Percentiles rank a stretch among this genome's conserved stretches.
Conservation (phyloP, 495 filamentous ascomycete genomes). For the Hypoxylon fuscum region DNA sequence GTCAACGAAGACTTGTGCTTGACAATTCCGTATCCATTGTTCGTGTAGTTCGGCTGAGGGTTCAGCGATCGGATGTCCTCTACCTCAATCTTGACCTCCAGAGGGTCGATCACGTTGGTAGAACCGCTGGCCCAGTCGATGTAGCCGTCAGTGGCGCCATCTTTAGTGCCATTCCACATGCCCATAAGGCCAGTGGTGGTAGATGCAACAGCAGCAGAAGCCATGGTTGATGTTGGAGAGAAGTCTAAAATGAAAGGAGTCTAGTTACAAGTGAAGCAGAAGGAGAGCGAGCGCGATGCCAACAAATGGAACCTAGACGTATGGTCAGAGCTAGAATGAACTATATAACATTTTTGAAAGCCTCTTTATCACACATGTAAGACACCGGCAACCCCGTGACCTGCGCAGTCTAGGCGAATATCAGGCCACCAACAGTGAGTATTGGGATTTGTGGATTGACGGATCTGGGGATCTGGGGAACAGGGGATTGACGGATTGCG, state of each 20-base stretch:
- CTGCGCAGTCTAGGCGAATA: not conserved
- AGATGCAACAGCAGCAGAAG: constrained; percentile 38
- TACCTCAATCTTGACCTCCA: constrained; percentile 40
- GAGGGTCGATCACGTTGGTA: constrained; percentile 39
- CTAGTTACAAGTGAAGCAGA: constrained; percentile 9
- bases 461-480: constrained; percentile 34
- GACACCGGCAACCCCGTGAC: not conserved
- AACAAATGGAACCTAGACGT: constrained; percentile 1
- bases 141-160: constrained; percentile 35
- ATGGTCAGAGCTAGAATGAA: constrained; percentile 13
- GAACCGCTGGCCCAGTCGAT: constrained; percentile 40
- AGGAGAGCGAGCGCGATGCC: constrained; percentile 11
- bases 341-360: constrained; percentile 31
- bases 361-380: not conserved
- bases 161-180: constrained; percentile 45
- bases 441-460: constrained; percentile 34
- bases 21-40: constrained; percentile 41
- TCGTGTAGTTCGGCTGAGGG: constrained; percentile 34
- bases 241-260: constrained; percentile 1
- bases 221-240: constrained; percentile 22
- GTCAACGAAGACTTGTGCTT: constrained; percentile 42
- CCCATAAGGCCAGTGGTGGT: constrained; percentile 42
- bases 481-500: constrained; percentile 40
- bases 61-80: constrained; percentile 39
- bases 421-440: constrained; percentile 20